Conservation (phyloP, 75 land plant species). For the Sequoiadendron giganteum region DNA sequence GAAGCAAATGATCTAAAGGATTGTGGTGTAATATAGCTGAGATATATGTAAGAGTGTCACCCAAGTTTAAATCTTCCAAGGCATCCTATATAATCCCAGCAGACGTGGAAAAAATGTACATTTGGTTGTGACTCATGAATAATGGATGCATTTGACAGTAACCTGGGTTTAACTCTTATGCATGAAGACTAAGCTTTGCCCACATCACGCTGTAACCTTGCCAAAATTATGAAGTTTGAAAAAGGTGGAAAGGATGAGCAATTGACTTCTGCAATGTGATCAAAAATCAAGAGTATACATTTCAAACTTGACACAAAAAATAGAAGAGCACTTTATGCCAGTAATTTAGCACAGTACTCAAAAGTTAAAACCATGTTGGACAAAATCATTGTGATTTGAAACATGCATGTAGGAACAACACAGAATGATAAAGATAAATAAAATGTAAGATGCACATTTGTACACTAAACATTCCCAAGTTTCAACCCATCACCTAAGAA, state of each 20-base stretch:
- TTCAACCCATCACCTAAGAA: not conserved
- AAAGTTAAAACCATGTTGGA: not conserved
- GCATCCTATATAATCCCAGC: not conserved
- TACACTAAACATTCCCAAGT: not conserved
- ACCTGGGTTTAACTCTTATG: not conserved
- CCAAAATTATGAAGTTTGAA: not conserved
- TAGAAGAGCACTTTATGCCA: not conserved
- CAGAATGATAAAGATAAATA: not conserved
- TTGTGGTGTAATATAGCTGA: not conserved
- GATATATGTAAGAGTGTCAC: not conserved
- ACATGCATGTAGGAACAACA: not conserved
- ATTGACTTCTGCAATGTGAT: not conserved
- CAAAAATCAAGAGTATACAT: not conserved
- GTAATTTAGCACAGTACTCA: not conserved
- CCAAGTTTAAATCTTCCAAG: not conserved
- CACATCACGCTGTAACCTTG: not conserved
- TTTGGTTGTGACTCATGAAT: not conserved
- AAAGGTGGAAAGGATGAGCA: not conserved
- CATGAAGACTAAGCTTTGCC: not conserved
- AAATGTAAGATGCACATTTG: not conserved
- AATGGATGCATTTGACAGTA: not conserved
- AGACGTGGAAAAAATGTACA: not conserved
- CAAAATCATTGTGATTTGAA: not conserved
- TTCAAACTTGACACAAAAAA: not conserved
- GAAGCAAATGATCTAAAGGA: not conserved